Percentiles rank a stretch among this genome's conserved stretches.
phyloP scores from a whole-genome alignment of 1,284 basidiomycete species.

The Schizophyllum amplum region DNA sequence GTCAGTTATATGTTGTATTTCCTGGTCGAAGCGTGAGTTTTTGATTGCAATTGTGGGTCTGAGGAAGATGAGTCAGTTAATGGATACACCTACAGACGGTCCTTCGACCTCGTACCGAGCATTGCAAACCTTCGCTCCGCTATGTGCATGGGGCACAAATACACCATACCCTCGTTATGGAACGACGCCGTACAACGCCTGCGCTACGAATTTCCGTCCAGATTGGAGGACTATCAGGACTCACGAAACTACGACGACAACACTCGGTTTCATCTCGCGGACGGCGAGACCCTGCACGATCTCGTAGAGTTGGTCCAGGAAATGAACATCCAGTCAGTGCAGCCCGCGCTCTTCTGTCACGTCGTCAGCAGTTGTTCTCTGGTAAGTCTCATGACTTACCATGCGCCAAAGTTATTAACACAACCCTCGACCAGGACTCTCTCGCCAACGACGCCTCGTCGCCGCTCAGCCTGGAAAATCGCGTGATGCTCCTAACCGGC shows the following conservation, averaged over 20 bases:
- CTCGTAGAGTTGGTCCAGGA: neutral
- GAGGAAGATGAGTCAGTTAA: no score
- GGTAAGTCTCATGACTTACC: neutral
- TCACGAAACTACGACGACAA: neutral
- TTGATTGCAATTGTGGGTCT: no score
- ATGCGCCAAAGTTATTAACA: neutral
- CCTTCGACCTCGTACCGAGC: neutral
- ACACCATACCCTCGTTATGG: neutral
- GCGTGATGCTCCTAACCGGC: neutral
- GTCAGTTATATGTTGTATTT: slow-evolving; percentile 6
- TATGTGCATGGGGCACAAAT: slow-evolving; percentile 4
- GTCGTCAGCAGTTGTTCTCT: neutral
- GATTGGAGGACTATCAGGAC: neutral
- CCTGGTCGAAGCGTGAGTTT: neutral
- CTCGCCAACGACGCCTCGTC: neutral
- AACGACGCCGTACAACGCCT: neutral
- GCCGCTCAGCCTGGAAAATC: neutral
- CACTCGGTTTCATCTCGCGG: neutral
- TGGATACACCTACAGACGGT: no score
- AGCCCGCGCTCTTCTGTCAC: neutral
- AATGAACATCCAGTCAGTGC: neutral
- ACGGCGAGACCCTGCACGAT: neutral
- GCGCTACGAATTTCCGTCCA: slow-evolving; percentile 1
- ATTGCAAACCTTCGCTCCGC: neutral
- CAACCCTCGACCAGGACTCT: neutral